phyloP scores from a whole-genome alignment of 768 basidiomycete genomes.

The Amanita molliuscula region DNA sequence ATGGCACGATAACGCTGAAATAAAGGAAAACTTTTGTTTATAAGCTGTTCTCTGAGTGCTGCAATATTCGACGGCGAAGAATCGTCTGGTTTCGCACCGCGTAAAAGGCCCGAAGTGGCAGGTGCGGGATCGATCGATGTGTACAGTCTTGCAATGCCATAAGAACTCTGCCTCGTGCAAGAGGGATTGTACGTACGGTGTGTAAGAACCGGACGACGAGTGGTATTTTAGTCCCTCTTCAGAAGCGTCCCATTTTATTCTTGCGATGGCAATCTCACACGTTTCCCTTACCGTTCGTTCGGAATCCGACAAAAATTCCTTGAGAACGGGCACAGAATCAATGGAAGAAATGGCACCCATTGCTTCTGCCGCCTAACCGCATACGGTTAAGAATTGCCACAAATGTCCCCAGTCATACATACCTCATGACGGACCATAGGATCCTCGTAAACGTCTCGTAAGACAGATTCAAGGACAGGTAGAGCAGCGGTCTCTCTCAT shows the following conservation, averaged over 20 bases:
- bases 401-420: conserved; percentile 11
- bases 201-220: conserved; percentile 17
- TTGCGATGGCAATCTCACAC: conserved; percentile 92
- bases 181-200: conserved; percentile 24
- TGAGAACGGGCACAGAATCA: conserved; percentile 56
- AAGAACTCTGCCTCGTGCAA: neutral
- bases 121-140: conserved; percentile 89
- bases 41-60: conserved; percentile 48
- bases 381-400: conserved; percentile 8
- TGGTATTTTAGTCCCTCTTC: conserved; percentile 51
- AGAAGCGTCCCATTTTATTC: conserved; percentile 87
- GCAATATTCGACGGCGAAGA: conserved; percentile 37
- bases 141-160: conserved; percentile 39
- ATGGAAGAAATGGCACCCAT: conserved; percentile 85
- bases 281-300: conserved; percentile 83
- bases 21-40: conserved; percentile 58
- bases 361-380: conserved; percentile 85
- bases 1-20: conserved; percentile 96
- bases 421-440: conserved; percentile 99
- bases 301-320: conserved; percentile 60
- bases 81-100: conserved; percentile 41
- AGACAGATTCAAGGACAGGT: conserved; percentile 66
- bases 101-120: conserved; percentile 53
- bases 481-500: conserved; percentile 67
- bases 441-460: conserved; percentile 63